A percentile compares a stretch with the other conserved stretches of the same genome.
Evolutionary conservation across 78 protist species (phyloP).

Genomic region (Dictyostelium discoideum): DNA sequence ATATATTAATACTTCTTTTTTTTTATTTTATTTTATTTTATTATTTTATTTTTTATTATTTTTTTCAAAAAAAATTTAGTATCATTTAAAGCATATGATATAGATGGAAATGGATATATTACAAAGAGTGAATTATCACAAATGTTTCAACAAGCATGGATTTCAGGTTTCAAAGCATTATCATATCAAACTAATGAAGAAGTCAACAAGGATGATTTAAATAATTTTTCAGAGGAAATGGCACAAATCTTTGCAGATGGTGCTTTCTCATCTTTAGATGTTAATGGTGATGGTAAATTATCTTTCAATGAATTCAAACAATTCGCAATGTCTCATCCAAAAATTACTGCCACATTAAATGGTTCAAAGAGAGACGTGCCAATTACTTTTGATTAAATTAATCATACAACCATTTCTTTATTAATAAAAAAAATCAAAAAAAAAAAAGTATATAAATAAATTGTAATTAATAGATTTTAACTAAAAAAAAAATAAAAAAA

Average conservation of each 20-base stretch:
- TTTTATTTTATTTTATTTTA: neutral
- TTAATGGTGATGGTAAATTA: constrained; percentile 84
- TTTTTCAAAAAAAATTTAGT: constrained; percentile 30
- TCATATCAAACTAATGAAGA: constrained; percentile 84
- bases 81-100: constrained; percentile 91
- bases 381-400: constrained; percentile 72
- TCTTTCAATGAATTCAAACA: constrained; percentile 82
- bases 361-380: constrained; percentile 86
- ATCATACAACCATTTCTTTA: neutral
- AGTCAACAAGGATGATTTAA: constrained; percentile 74
- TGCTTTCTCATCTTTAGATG: constrained; percentile 80
- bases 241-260: constrained; percentile 85
- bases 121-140: constrained; percentile 85
- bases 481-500: neutral
- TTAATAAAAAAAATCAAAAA: neutral
- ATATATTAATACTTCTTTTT: neutral
- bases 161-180: constrained; percentile 82
- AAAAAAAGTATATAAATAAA: neutral
- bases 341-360: constrained; percentile 83
- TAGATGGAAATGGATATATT: constrained; percentile 92
- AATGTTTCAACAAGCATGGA: constrained; percentile 87
- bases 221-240: constrained; percentile 84
- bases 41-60: neutral
- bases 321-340: constrained; percentile 83
- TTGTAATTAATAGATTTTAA: neutral